Evolutionary conservation across 805 yeast genomes (phyloP), one percentile per base, ranked within the genome.

Genomic region (Candida jianshihensis): DNA sequence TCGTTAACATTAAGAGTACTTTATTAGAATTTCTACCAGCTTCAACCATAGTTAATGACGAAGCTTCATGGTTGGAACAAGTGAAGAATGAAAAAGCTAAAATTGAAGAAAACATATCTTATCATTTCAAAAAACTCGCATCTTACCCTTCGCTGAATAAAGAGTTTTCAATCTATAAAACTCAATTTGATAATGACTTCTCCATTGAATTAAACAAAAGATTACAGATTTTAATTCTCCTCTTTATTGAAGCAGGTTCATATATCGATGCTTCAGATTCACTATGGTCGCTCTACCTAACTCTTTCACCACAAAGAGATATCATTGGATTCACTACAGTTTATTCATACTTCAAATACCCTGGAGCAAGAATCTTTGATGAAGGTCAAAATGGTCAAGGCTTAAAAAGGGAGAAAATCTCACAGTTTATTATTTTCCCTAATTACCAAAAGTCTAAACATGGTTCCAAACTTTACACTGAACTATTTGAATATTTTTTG

Each of bases 171-270:
- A 62, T 88, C 13, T 78, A 71, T 57, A 74, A 71, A 41, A 37
- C 57, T 1, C 52, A 55, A 19, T 43, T 64, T 3, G 48, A 54
- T 11, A 68, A 65, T 31, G 52, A 51, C 0, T 51, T 50, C 6
- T 76, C 78, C 0, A 47, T 60, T 31, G 75, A 71, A 42, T 57
- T 87, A 35, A 89, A 80, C 49, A 60, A 68, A 34, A 61, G 96
- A 40, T 66, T 88, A 45, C 95, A 87, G 47, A 76, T 89, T 2
- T 74, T 92, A 47, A 84, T 85, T 13, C 62, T 90, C 19, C 64
- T 92, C 10, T 88, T 81, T 61, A 90, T 92, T 47, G 98, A 92
- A 56, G 97, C 96, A 0, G 97, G 96, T 2, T 78, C 94, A 1
- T 85, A 75, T 50, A 87, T 92, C 38, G 96, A 89, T 53, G 68